Evolutionary conservation across 306 rosid species (phyloP).

Genomic region (Neltuma alba): DNA sequence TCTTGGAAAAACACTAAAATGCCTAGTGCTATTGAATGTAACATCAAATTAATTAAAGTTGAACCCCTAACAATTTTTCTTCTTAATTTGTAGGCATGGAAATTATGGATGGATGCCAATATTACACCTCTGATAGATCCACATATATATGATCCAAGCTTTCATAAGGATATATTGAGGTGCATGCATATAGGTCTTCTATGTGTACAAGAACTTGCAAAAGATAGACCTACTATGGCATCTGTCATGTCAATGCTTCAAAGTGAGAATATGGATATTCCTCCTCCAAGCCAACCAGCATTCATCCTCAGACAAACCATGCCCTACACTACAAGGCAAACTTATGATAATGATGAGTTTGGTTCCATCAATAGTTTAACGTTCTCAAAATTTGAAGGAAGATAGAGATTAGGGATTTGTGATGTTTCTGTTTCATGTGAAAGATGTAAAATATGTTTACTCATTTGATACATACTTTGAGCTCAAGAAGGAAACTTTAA

Average conservation of each 20-base stretch:
- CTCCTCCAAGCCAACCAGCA: not conserved
- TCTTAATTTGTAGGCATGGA: slow-evolving; percentile 35
- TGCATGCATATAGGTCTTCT: slow-evolving; percentile 27
- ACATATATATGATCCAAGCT: not conserved
- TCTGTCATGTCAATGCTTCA: not conserved
- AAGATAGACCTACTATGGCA: not conserved
- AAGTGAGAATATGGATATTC: not conserved
- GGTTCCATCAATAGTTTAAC: not conserved
- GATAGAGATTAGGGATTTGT: too few species aligned
- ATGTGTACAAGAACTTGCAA: not conserved
- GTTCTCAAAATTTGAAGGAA: not conserved
- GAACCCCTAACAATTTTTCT: not conserved
- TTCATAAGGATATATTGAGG: slow-evolving; percentile 3
- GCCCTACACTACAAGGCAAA: not conserved
- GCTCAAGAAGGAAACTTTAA: too few species aligned
- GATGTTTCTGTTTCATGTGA: too few species aligned
- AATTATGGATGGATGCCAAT: slow-evolving; percentile 34
- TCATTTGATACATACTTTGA: too few species aligned
- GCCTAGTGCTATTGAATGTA: not conserved
- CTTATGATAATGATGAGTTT: too few species aligned
- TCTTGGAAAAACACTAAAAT: not conserved
- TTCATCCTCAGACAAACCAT: not conserved
- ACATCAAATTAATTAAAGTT: too few species aligned
- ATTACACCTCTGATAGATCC: slow-evolving; percentile 20
- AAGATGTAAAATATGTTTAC: too few species aligned